phyloP scores from a whole-genome alignment of 768 basidiomycete genomes.

The Collybia sp. region DNA sequence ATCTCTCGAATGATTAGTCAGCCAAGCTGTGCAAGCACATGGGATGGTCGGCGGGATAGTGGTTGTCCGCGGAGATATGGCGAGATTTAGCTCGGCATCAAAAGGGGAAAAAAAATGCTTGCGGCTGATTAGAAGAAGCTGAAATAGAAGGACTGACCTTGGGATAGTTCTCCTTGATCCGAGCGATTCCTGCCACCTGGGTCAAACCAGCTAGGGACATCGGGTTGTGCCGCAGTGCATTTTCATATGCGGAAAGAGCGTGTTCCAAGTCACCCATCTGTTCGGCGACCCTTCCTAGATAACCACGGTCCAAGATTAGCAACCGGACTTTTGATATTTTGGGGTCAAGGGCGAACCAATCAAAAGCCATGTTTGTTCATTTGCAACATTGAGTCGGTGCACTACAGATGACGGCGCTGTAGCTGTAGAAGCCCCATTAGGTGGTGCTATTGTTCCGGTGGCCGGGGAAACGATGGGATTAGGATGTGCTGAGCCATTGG shows the following conservation, averaged over 20 bases:
- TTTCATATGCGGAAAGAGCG: constrained; percentile 90
- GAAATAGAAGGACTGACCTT: constrained; percentile 56
- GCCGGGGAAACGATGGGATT: constrained; percentile 45
- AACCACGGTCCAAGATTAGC: constrained; percentile 14
- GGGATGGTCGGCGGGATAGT: constrained; percentile 19
- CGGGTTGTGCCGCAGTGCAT: constrained; percentile 93
- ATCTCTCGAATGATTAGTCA: constrained; percentile 9
- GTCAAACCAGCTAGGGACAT: constrained; percentile 86
- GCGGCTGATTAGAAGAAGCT: constrained; percentile 11
- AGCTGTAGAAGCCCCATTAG: constrained; percentile 26
- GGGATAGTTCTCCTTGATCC: constrained; percentile 96
- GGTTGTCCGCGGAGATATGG: constrained; percentile 31
- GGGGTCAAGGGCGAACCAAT: constrained; percentile 54
- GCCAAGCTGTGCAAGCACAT: constrained; percentile 23
- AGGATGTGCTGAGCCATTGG: constrained; percentile 37
- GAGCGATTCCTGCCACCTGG: constrained; percentile 92
- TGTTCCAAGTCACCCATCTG: constrained; percentile 94
- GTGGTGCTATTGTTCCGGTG: constrained; percentile 27
- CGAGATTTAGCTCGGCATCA: constrained; percentile 18
- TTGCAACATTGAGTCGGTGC: constrained; percentile 77
- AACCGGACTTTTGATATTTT: constrained; percentile 7
- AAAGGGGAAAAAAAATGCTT: constrained; percentile 7
- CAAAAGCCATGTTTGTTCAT: constrained; percentile 93
- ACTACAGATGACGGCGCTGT: constrained; percentile 40
- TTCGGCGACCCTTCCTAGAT: constrained; percentile 87